phyloP scores from a whole-genome alignment of 225 moss, liverwort and hornwort species.

The Anthoceros angustus region DNA sequence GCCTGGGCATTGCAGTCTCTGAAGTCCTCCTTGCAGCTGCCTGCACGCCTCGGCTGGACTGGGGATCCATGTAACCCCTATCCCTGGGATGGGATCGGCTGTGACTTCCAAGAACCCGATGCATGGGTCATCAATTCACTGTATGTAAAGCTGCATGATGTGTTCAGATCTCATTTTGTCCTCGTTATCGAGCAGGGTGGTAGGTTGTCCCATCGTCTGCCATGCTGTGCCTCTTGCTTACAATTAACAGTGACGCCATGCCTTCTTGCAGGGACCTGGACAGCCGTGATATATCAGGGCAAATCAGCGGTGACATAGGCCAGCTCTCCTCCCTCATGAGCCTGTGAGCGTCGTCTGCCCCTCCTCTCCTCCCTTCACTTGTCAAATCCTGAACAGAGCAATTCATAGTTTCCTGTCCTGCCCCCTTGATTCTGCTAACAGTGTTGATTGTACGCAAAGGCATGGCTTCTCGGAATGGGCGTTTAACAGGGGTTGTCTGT shows the following conservation, averaged over 20 bases:
- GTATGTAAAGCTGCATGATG: constrained; percentile 24
- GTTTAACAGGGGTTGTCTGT: neutral
- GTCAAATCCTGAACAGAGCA: neutral
- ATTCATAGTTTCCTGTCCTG: neutral
- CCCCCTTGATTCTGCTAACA: neutral
- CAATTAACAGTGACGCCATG: neutral
- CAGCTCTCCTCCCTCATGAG: constrained; percentile 42
- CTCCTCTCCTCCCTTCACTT: constrained; percentile 4
- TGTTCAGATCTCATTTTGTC: neutral
- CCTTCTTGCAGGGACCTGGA: constrained; percentile 35
- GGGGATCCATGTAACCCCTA: constrained; percentile 94
- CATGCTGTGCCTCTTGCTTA: neutral
- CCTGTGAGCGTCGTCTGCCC: constrained; percentile 29
- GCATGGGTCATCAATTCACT: constrained; percentile 52
- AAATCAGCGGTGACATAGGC: constrained; percentile 33
- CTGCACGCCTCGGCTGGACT: constrained; percentile 79
- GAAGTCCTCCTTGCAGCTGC: constrained; percentile 40
- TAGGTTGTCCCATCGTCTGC: neutral
- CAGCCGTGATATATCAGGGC: constrained; percentile 42
- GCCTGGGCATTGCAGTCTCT: constrained; percentile 73
- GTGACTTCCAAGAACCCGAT: constrained; percentile 29
- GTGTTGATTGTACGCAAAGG: neutral
- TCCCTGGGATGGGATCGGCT: constrained; percentile 63
- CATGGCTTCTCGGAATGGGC: neutral
- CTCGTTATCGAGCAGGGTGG: neutral